Percentiles rank a stretch among this genome's conserved stretches.
These are phyloP conservation scores for Boletus rubroflammeus DNA, from an alignment of 768 basidiomycete genomes.

Conservation along the genomic window DNA sequence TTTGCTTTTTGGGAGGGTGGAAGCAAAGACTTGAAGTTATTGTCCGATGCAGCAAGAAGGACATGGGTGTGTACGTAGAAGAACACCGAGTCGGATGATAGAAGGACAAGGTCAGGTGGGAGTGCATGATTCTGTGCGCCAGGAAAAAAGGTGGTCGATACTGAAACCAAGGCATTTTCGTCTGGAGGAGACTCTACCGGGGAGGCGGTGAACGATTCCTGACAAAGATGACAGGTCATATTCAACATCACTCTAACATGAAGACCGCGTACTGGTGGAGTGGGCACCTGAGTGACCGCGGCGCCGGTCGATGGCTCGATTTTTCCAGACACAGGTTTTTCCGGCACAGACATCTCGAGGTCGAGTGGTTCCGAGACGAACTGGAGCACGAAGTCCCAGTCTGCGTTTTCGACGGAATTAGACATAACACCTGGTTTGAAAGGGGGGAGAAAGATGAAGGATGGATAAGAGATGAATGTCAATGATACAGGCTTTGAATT, in stretches of 20 bases:
- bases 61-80: slow-evolving; percentile 73
- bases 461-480: not conserved
- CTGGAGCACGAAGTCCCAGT: slow-evolving; percentile 63
- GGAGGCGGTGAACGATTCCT: slow-evolving; percentile 35
- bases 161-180: slow-evolving; percentile 57
- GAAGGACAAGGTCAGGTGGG: slow-evolving; percentile 60
- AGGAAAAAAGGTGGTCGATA: slow-evolving; percentile 81
- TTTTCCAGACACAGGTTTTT: slow-evolving; percentile 35
- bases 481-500: not conserved
- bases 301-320: slow-evolving; percentile 13
- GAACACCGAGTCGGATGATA: slow-evolving; percentile 75
- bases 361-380: slow-evolving; percentile 49
- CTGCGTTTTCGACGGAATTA: slow-evolving; percentile 40
- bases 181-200: slow-evolving; percentile 32
- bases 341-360: slow-evolving; percentile 31
- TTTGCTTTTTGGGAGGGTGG: slow-evolving; percentile 39
- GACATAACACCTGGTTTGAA: slow-evolving; percentile 17
- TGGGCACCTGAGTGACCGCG: slow-evolving; percentile 47
- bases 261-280: slow-evolving; percentile 52
- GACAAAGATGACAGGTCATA: not conserved
- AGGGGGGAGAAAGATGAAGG: not conserved
- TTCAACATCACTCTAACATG: slow-evolving; percentile 1
- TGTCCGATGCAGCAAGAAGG: slow-evolving; percentile 58
- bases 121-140: slow-evolving; percentile 53
- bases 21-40: slow-evolving; percentile 59